Conservation (phyloP, 2,329 filamentous ascomycete species). For the Pseudocercospora vitis region DNA sequence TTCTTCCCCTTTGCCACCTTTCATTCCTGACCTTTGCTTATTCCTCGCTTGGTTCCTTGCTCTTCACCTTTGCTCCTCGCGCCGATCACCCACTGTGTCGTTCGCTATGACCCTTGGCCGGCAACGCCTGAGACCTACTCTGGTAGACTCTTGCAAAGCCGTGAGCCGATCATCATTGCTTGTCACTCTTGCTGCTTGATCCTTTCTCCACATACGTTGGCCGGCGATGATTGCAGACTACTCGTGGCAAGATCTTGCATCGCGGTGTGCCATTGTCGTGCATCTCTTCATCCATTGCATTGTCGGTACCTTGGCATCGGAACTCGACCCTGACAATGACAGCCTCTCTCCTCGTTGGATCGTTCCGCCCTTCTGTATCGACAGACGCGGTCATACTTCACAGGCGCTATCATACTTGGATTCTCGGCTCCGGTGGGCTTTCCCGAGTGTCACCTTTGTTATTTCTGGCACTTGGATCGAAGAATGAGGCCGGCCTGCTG, state of each 20-base stretch:
- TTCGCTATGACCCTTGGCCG: too few relatives aligned
- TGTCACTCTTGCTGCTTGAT: background rate
- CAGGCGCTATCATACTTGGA: too few relatives aligned
- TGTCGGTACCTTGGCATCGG: background rate
- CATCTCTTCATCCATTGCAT: background rate
- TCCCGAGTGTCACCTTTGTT: too few relatives aligned
- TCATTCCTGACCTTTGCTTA: background rate
- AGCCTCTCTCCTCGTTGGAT: too few relatives aligned
- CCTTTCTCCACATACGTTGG: background rate
- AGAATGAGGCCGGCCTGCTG: background rate
- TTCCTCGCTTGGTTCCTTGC: background rate
- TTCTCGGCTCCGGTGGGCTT: too few relatives aligned
- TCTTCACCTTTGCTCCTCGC: background rate
- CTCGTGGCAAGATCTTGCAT: background rate
- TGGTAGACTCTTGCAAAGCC: background rate
- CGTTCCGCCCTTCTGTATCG: too few relatives aligned
- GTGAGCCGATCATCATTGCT: background rate
- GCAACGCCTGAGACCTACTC: background rate
- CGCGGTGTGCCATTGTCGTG: background rate
- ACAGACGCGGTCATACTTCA: too few relatives aligned
- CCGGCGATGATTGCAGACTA: background rate
- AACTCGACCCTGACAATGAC: too few relatives aligned
- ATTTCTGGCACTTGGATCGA: background rate
- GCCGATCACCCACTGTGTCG: too few relatives aligned
- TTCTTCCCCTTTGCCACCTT: background rate